phyloP scores from a whole-genome alignment of 202 grass and related monocot genomes.

The Sporobolus alterniflorus region DNA sequence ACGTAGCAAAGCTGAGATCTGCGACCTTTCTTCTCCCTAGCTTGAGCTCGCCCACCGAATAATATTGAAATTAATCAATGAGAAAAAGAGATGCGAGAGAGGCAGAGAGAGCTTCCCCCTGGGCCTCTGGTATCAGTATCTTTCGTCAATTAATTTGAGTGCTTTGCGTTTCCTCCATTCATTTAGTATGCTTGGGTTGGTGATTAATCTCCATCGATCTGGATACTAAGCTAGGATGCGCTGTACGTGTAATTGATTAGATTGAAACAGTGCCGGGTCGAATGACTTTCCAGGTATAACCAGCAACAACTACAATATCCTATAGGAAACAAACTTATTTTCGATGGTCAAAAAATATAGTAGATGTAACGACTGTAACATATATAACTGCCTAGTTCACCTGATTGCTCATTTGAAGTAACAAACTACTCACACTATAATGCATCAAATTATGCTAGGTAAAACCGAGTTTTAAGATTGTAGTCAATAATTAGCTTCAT shows the following conservation, averaged over 20 bases:
- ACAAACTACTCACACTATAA: background rate
- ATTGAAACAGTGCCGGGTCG: background rate
- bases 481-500: background rate
- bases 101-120: background rate
- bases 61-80: background rate
- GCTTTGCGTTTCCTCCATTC: background rate
- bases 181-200: background rate
- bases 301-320: too few species aligned
- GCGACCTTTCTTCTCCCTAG: background rate
- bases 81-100: background rate
- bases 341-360: background rate
- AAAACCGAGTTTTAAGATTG: background rate
- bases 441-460: background rate
- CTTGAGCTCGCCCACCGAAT: background rate
- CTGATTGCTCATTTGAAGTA: background rate
- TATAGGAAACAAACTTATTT: too few species aligned
- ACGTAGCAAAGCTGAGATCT: slow-evolving; percentile 34
- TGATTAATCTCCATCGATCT: slow-evolving; percentile 41
- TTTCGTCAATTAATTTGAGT: background rate
- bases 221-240: background rate
- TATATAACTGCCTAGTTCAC: background rate
- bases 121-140: background rate
- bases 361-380: background rate
- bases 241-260: slow-evolving; percentile 6
- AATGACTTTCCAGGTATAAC: background rate